phyloP scores from a whole-genome alignment of 2,329 filamentous ascomycete species.

The Ophioceras dolichostomum region DNA sequence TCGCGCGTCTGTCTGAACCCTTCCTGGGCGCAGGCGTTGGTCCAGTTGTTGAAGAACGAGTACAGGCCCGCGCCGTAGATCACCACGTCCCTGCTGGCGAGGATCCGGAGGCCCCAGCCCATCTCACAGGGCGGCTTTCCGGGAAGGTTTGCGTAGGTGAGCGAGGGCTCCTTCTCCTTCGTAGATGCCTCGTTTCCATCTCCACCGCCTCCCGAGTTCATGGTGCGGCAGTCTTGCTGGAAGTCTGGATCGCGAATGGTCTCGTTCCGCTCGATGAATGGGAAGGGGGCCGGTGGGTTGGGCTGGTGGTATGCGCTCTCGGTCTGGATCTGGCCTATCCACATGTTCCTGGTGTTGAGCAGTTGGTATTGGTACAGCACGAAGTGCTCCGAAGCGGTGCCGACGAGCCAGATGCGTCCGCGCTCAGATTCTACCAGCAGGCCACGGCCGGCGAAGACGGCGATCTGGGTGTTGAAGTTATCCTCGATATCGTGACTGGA shows the following conservation, averaged over 20 bases:
- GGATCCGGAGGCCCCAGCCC: constrained; percentile 53
- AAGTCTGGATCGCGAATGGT: constrained; percentile 37
- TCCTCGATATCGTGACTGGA: constrained; percentile 15
- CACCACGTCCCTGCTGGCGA: constrained; percentile 39
- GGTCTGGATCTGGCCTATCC: constrained; percentile 53
- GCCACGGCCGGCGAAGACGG: constrained; percentile 35
- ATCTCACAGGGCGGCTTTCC: constrained; percentile 31
- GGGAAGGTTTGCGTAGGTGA: constrained; percentile 2
- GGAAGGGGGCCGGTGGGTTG: constrained; percentile 43
- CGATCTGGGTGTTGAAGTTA: constrained; percentile 27
- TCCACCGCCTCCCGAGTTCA: not conserved
- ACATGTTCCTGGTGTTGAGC: constrained; percentile 44
- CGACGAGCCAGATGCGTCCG: constrained; percentile 46
- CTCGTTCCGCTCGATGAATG: constrained; percentile 31
- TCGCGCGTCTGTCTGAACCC: constrained; percentile 10
- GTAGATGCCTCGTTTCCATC: not conserved
- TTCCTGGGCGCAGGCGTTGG: constrained; percentile 28
- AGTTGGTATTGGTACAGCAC: constrained; percentile 60
- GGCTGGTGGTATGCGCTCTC: constrained; percentile 64
- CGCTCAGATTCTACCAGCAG: constrained; percentile 30
- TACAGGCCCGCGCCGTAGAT: constrained; percentile 54
- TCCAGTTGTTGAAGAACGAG: constrained; percentile 56
- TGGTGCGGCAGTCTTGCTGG: constrained; percentile 23
- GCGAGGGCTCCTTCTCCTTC: not conserved
- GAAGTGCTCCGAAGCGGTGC: constrained; percentile 53